Evolutionary conservation across 805 yeast genomes (phyloP), one percentile per base, ranked within the genome.

Genomic region (Ogataea saltuana): DNA sequence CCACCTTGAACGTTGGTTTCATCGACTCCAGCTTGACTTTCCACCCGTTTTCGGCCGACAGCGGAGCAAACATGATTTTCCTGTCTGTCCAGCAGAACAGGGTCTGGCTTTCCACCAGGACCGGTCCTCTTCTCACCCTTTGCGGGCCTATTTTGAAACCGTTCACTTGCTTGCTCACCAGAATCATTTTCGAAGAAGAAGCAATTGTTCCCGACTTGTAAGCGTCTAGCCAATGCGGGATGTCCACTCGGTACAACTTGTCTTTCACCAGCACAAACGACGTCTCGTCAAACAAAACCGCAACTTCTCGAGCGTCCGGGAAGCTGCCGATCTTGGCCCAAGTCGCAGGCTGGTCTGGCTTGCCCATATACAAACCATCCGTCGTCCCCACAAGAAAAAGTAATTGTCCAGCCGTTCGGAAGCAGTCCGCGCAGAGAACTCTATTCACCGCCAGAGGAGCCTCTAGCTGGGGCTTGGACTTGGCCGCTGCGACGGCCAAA

Each of bases 91-190:
- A 45, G 77, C 83, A 71, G 78, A 83, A 61, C 52, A 39, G 60
- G 64, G 55, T 70, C 64, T 41, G 68, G 72, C 61, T 71, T 80
- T 64, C 67, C 72, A 56, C 76, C 78, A 63, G 80, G 76, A 55
- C 74, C 77, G 44, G 82, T 61, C 73, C 78, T 71, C 31, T 70
- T 77, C 49, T 78, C 71, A 61, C 78, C 80, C 80, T 73, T 58
- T 89, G 88, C 22, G 71, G 75, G 0, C 93, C 96, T 46, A 85
- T 67, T 36, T 75, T 76, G 64, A 86, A 89, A 49, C 75, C 81
- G 2, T 75, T 63, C 0, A 81, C 80, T 58, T 79, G 64, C 60
- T 80, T 56, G 23, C 38, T 44, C 37, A 58, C 40, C n/a, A 42
- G 48, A 10, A 33, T 33, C 31, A 58, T 33, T 1, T 54, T 59